A percentile compares a stretch with the other conserved stretches of the same genome.
Evolutionary conservation across 2,329 filamentous ascomycete species (phyloP).

Genomic region (Calonectria multiphialidica): DNA sequence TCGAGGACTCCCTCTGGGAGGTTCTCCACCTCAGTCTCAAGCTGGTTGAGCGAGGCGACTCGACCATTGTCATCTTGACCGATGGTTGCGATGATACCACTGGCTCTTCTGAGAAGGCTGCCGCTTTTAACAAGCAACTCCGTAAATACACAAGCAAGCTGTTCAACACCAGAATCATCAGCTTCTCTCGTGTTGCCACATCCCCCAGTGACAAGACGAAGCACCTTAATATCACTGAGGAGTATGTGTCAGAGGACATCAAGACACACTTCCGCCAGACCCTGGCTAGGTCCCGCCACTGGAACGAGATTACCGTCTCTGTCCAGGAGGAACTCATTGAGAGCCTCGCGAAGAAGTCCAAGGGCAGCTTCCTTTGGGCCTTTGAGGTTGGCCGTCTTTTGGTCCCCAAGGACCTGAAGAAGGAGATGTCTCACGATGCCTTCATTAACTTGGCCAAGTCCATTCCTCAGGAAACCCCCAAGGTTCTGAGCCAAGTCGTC

Average conservation of each 20-base stretch:
- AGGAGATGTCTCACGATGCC: slow-evolving; percentile 31
- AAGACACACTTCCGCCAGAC: slow-evolving; percentile 37
- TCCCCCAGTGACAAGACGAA: slow-evolving; percentile 46
- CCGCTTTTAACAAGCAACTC: slow-evolving; percentile 47
- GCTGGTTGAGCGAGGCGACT: slow-evolving; percentile 43
- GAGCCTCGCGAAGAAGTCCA: slow-evolving; percentile 47
- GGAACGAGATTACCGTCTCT: slow-evolving; percentile 38
- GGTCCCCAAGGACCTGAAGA: slow-evolving; percentile 28
- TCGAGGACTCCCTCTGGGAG: slow-evolving; percentile 49
- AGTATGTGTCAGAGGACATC: slow-evolving; percentile 51
- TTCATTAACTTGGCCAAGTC: slow-evolving; percentile 24
- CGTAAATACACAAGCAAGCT: slow-evolving; percentile 45
- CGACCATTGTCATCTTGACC: slow-evolving; percentile 49
- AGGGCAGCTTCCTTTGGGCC: slow-evolving; percentile 53
- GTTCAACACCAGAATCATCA: slow-evolving; percentile 46
- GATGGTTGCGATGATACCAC: slow-evolving; percentile 53
- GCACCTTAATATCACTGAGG: slow-evolving; percentile 47
- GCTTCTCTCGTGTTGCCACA: slow-evolving; percentile 50
- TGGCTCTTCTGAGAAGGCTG: slow-evolving; percentile 39
- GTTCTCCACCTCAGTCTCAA: slow-evolving; percentile 48
- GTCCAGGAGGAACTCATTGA: slow-evolving; percentile 44
- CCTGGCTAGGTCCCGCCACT: slow-evolving; percentile 30
- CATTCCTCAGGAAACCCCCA: slow-evolving; percentile 23
- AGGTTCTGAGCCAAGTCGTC: slow-evolving; percentile 26
- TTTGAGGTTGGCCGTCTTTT: slow-evolving; percentile 48